Percentiles rank a stretch among this genome's conserved stretches.
These are phyloP conservation scores for Torrubiella hemipterigena DNA, from an alignment of 2,329 filamentous ascomycete genomes.

Conservation along the genomic window DNA sequence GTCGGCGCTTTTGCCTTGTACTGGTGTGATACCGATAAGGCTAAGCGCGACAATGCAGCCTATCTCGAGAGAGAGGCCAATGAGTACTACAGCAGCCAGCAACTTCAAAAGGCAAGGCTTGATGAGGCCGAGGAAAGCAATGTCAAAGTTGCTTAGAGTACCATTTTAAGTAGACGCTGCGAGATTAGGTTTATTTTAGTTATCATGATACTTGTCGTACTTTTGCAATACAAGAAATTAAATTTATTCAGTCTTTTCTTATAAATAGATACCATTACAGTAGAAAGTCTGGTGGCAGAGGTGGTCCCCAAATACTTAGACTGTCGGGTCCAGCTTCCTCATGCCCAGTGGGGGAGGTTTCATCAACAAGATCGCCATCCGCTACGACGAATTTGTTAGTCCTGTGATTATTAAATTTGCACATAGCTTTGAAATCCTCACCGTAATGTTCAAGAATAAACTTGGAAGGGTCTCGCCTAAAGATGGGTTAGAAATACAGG, in stretches of 20 bases:
- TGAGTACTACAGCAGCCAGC: constrained; percentile 46
- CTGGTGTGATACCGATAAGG: constrained; percentile 11
- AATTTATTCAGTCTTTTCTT: neutral
- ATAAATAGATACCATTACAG: neutral
- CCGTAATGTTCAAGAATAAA: constrained; percentile 1
- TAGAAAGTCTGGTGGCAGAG: neutral
- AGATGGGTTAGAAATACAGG: neutral
- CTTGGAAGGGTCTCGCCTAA: neutral
- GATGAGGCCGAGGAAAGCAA: constrained; percentile 1
- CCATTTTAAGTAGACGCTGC: too few species aligned
- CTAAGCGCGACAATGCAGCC: constrained; percentile 9
- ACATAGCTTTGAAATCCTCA: too few species aligned
- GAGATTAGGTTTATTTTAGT: too few species aligned
- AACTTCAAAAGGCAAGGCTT: constrained; percentile 49
- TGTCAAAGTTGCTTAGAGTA: too few species aligned
- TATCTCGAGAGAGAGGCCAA: constrained; percentile 35
- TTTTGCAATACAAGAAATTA: too few species aligned
- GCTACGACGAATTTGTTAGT: neutral
- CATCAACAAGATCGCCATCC: constrained; percentile 1
- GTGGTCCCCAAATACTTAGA: constrained; percentile 1
- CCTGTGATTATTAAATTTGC: too few species aligned
- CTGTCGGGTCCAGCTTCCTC: neutral
- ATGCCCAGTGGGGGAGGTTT: neutral
- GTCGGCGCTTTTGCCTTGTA: constrained; percentile 8
- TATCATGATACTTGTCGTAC: too few species aligned